Percentiles rank a stretch among this genome's conserved stretches.
phyloP scores from a whole-genome alignment of 73 alveolate genomes.

The Paramecium sexaurelia region DNA sequence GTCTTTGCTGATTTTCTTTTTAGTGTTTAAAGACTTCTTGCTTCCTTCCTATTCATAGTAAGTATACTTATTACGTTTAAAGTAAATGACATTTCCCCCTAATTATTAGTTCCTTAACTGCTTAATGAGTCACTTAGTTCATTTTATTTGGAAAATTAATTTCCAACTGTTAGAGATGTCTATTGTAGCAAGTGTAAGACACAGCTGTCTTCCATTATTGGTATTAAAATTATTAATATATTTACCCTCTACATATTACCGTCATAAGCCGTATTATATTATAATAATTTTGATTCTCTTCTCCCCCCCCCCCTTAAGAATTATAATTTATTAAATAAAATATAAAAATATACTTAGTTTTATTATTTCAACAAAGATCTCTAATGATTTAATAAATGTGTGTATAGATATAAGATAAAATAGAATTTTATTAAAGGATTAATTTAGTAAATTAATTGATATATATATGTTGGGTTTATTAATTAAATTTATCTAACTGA shows the following conservation, averaged over 20 bases:
- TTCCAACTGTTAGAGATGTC: background rate
- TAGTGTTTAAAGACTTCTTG: background rate
- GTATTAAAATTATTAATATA: conserved; percentile 14
- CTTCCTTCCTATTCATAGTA: background rate
- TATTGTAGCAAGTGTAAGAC: background rate
- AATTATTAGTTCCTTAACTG: conserved; percentile 24
- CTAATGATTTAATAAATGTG: background rate
- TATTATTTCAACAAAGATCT: background rate
- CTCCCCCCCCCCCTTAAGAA: conserved; percentile 27
- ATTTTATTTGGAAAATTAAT: background rate
- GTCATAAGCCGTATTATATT: conserved; percentile 49
- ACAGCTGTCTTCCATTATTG: background rate
- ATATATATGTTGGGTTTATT: background rate
- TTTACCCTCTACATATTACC: background rate
- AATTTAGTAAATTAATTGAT: background rate
- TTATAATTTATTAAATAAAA: background rate
- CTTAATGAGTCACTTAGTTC: background rate
- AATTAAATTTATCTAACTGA: background rate
- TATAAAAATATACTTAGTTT: background rate
- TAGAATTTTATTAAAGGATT: background rate
- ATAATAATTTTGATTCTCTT: background rate
- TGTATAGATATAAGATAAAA: background rate
- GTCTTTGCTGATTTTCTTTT: background rate
- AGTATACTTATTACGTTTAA: background rate
- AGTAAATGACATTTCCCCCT: background rate